Evolutionary conservation across 495 filamentous ascomycete species (phyloP).

Genomic region (Daldinia vernicosa): DNA sequence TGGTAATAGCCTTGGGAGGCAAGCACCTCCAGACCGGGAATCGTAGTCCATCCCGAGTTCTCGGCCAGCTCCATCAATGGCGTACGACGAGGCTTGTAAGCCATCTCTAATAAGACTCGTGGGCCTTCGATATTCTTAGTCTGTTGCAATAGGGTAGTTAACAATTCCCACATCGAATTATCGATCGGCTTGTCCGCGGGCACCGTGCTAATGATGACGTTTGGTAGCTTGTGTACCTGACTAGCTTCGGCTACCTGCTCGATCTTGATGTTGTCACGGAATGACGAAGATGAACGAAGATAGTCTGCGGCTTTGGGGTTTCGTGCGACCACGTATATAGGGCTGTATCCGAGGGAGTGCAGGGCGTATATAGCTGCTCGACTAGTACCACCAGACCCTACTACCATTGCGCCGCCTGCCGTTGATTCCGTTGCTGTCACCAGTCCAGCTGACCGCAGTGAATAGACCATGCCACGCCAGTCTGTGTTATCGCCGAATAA

Average conservation of each 20-base stretch:
- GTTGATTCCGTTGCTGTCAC: conserved; percentile 47
- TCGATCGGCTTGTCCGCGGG: conserved; percentile 91
- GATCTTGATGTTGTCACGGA: conserved; percentile 80
- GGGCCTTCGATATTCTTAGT: conserved; percentile 52
- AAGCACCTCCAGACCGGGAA: conserved; percentile 89
- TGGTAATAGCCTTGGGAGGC: conserved; percentile 86
- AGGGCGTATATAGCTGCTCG: conserved; percentile 91
- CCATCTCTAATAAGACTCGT: conserved; percentile 90
- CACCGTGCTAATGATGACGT: conserved; percentile 86
- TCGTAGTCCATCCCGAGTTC: conserved; percentile 82
- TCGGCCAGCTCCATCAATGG: conserved; percentile 85
- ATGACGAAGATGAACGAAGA: conserved; percentile 72
- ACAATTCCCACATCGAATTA: conserved; percentile 68
- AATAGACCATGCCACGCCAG: conserved; percentile 89
- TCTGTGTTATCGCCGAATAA: conserved; percentile 93
- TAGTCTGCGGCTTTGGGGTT: conserved; percentile 70
- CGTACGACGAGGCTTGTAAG: conserved; percentile 88
- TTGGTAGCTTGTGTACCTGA: conserved; percentile 65
- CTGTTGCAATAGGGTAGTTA: conserved; percentile 70
- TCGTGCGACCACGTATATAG: conserved; percentile 88
- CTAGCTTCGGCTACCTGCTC: conserved; percentile 62
- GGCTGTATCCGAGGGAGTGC: conserved; percentile 80
- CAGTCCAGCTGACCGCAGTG: conserved; percentile 78
- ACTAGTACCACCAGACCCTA: conserved; percentile 91
- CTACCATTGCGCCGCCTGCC: conserved; percentile 69